These are phyloP conservation scores for Malania oleifera DNA, from an alignment of 164 flowering plant genomes.

Conservation along the genomic window DNA sequence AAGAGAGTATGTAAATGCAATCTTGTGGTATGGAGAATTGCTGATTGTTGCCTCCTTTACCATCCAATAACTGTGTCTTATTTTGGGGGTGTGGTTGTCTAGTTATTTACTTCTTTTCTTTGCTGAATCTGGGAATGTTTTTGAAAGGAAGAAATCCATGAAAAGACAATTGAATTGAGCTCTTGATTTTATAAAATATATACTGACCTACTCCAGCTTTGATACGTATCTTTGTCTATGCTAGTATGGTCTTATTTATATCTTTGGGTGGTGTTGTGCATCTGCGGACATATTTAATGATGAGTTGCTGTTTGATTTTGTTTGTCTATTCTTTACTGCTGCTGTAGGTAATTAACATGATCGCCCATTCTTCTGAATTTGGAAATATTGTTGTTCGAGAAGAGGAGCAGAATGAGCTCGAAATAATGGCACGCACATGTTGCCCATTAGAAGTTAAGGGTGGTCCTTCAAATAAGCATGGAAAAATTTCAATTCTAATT, in stretches of 20 bases:
- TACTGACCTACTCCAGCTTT: no score
- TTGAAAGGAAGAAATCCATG: no score
- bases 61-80: no score
- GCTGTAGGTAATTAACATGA: conserved; percentile 86
- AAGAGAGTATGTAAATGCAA: neutral
- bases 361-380: conserved; percentile 96
- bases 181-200: no score
- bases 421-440: conserved; percentile 53
- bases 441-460: conserved; percentile 95
- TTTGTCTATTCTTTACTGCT: neutral
- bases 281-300: neutral
- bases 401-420: conserved; percentile 92
- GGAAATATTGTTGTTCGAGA: conserved; percentile 97
- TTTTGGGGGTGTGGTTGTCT: no score
- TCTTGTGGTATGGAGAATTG: neutral
- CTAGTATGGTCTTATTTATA: no score
- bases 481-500: conserved; percentile 94
- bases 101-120: no score
- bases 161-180: no score
- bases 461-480: conserved; percentile 91
- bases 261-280: no score
- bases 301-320: neutral
- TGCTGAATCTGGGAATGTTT: no score
- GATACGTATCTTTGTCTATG: no score
- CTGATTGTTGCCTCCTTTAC: no score